Base-by-base conservation (phyloP, 768 basidiomycete species). In the Leccinellum luteum region DNA sequence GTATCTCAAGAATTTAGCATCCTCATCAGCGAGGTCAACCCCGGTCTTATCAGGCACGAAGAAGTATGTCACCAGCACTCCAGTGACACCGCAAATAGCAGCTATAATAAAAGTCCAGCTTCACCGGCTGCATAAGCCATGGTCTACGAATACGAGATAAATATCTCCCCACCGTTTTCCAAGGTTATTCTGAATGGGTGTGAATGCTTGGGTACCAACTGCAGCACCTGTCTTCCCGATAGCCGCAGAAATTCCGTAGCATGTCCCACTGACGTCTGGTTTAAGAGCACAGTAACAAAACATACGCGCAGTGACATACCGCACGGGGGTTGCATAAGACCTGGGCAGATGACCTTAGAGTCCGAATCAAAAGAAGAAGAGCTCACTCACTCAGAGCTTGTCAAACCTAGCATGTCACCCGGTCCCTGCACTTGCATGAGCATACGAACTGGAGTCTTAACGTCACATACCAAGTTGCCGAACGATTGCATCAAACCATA, bases 401-500 rank as follows among this genome's bases (percentile, higher is more conserved):
- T 82, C 44, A 87, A 77, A 50, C 85, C 84, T 10, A 86, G 69
- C 83, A 87, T 87, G 64, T 89, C 81, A 21, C 89, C 88, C 3
- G 87, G 87, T 17, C 87, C 87, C 84, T 85, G 60, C 23, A 55
- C 19, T 23, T 27, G 17, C 13, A 49, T 73, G 13, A 68, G 48
- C 23, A 30, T 50, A 48, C 9, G 23, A 43, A 51, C 14, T n/a
- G 23, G 30, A 58, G 27, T 13, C 38, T 28, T 21, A 35, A 34
- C 43, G 34, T 15, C 19, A 65, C 74, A 38, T 65, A 81, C 84
- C 73, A 88, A 49, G 63, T 89, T 89, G n/a, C 86, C 87, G 47
- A 78, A 81, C 3, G 83, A 86, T 62, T 87, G 84, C 86, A 89
- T 86, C 54, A 87, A 72, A 3, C 85, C 88, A 67, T 87, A 89